These are phyloP conservation scores for Trichoderma hamatum DNA, from an alignment of 2,329 filamentous ascomycete genomes.

Conservation along the genomic window DNA sequence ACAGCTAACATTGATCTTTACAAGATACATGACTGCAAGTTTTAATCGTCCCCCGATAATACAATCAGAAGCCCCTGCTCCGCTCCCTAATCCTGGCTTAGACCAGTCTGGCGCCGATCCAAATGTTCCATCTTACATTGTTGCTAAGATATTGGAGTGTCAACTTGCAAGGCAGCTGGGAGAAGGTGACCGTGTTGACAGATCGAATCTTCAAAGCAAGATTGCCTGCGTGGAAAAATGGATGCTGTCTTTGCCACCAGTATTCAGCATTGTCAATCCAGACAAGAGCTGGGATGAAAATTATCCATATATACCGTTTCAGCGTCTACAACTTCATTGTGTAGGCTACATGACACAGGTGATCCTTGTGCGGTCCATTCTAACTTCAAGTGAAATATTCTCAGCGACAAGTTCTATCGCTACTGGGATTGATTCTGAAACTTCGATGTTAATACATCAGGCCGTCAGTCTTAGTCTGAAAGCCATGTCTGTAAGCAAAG, in stretches of 20 bases:
- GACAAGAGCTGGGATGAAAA: neutral
- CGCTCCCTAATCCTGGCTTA: constrained; percentile 2
- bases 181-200: neutral
- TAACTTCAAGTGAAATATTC: neutral
- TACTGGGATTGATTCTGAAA: neutral
- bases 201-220: neutral
- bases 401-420: neutral
- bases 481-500: constrained; percentile 22
- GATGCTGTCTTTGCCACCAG: constrained; percentile 16
- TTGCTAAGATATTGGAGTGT: constrained; percentile 9
- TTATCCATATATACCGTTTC: constrained; percentile 7
- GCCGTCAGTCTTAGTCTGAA: constrained; percentile 2
- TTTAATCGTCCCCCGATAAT: constrained; percentile 8
- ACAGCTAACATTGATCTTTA: neutral
- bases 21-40: constrained; percentile 4
- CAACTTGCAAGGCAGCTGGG: constrained; percentile 14
- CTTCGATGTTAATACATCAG: neutral
- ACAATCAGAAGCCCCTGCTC: neutral
- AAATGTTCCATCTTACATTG: neutral
- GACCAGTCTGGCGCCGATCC: neutral
- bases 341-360: constrained; percentile 12
- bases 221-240: neutral
- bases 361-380: neutral
- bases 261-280: neutral
- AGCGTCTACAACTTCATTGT: constrained; percentile 12